Percentiles rank a stretch among this genome's conserved stretches.
Evolutionary conservation across 768 basidiomycete species (phyloP).

Genomic region (Terana coerulea): DNA sequence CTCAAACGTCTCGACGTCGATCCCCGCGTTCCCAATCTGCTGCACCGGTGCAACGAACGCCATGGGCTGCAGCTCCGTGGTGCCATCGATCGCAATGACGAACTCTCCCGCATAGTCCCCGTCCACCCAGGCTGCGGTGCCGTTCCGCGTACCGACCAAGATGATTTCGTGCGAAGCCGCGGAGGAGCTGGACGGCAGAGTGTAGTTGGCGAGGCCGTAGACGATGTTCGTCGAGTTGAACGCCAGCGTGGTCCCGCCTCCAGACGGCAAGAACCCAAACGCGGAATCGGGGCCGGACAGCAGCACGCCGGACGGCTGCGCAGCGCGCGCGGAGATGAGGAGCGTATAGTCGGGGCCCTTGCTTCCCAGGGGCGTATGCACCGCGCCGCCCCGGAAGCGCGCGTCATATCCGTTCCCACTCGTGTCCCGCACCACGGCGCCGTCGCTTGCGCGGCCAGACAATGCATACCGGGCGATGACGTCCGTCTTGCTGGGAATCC

Average conservation of each 20-base stretch:
- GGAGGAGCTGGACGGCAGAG: neutral
- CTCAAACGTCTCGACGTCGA: constrained; percentile 7
- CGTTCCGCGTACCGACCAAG: constrained; percentile 15
- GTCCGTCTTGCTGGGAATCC: constrained; percentile 15
- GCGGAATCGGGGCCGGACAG: constrained; percentile 19
- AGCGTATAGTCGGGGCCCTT: constrained; percentile 24
- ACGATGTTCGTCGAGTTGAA: constrained; percentile 23
- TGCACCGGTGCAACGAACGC: constrained; percentile 21
- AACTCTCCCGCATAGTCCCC: constrained; percentile 20
- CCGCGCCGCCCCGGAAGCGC: constrained; percentile 7
- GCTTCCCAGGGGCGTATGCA: constrained; percentile 21
- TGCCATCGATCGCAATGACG: constrained; percentile 16
- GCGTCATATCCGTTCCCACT: constrained; percentile 24
- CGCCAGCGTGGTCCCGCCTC: constrained; percentile 16
- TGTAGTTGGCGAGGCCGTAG: constrained; percentile 18
- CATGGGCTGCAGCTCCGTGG: constrained; percentile 15
- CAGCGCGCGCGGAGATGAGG: constrained; percentile 10
- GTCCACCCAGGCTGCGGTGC: constrained; percentile 19
- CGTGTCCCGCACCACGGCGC: constrained; percentile 10
- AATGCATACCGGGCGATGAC: constrained; percentile 18
- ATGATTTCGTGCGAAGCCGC: constrained; percentile 12
- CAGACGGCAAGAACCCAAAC: constrained; percentile 11
- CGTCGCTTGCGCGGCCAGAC: neutral
- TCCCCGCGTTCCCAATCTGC: constrained; percentile 9
- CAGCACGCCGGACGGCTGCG: constrained; percentile 11